Conservation (phyloP, 306 rosid species). For the Cucumis cinereus region DNA sequence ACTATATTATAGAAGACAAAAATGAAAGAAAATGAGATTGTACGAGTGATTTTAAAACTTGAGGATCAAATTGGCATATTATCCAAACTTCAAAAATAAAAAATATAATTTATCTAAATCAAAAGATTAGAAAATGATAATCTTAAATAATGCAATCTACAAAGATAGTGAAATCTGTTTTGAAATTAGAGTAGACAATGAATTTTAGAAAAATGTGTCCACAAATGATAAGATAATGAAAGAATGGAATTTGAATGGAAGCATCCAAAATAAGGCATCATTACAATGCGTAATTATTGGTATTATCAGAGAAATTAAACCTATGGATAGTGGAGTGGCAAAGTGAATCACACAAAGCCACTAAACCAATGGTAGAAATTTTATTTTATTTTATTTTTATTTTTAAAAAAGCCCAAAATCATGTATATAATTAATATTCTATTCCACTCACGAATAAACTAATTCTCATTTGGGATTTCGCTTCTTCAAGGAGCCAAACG, state of each 20-base stretch:
- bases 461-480: constrained; percentile 30
- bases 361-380: background rate
- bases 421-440: constrained; percentile 10
- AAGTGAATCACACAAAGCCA: background rate
- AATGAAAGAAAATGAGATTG: too few species aligned
- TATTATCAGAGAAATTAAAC: background rate
- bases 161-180: background rate
- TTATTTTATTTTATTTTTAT: too few species aligned
- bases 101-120: too few species aligned
- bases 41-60: too few species aligned
- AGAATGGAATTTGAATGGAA: background rate
- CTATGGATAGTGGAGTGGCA: background rate
- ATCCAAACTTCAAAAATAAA: too few species aligned
- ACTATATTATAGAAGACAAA: too few species aligned
- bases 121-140: background rate
- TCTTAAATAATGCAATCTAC: background rate
- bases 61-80: too few species aligned
- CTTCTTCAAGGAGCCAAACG: constrained; percentile 43
- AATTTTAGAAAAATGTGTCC: background rate
- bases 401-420: background rate
- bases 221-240: background rate
- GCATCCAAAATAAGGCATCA: constrained; percentile 5
- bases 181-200: background rate
- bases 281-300: background rate
- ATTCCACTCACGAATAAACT: constrained; percentile 25